Evolutionary conservation across 208 protist genomes (phyloP), one percentile per base, ranked within the genome.

Genomic region (Leishmania braziliensis): DNA sequence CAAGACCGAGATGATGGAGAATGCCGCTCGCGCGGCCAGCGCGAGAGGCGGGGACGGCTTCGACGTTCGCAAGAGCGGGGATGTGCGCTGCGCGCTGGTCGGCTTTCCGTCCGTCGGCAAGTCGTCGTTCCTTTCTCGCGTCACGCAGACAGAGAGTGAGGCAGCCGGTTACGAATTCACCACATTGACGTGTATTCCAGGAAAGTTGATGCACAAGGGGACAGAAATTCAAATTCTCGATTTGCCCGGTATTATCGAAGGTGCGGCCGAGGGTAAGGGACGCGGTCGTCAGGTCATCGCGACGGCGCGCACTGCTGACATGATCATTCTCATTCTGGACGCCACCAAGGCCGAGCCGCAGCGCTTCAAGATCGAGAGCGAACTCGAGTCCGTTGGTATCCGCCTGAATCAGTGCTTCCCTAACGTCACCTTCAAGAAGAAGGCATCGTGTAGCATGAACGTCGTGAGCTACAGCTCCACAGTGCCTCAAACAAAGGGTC

Each of bases 221-320:
- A 98, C 98, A 10, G 96, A 98, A 63, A 99, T 99, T 77, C 99
- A 99, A 87, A 95, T 99, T 84, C 89, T 99, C 26, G 99, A 99
- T 89, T 83, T 99, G 18, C 99, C 99, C 29, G 99, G 99, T 85
- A 99, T 99, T 83, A 99, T 99, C 84, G 98, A 99, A 87, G 99
- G 99, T 56, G 98, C 99, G 1, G 91, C 98, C 3, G 93, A 99
- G 62, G 98, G 99, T 14, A 98, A 98, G 69, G 99, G 99, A 18
- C 92, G 99, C 65, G 99, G 99, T 23, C 84, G 95, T 26, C 99
- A 99, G 86, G 99, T 99, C 23, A 99, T 99, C 77, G 96, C 98
- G 12, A 99, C 98, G 6, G 98, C 98, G 1, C 86, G 98, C 54
- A 99, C 98, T 26, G 93, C 97, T 3, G 98, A 99, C 86, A 94